Conservation (phyloP, 768 basidiomycete species). For the Suillus variegatus region DNA sequence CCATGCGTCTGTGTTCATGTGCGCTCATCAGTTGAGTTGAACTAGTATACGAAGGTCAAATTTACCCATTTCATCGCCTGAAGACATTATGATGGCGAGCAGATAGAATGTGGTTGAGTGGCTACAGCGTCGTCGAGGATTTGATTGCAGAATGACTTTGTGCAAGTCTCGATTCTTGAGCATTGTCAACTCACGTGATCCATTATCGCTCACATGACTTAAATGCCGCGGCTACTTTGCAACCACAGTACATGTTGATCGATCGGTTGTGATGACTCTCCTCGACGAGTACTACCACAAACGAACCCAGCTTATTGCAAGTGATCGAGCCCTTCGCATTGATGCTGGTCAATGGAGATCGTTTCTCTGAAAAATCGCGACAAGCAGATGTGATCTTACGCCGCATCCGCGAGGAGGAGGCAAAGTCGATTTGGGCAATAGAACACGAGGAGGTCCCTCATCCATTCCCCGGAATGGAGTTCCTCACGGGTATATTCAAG, state of each 20-base stretch:
- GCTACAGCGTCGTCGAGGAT: neutral
- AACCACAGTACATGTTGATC: neutral
- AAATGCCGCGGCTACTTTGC: neutral
- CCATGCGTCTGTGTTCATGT: neutral
- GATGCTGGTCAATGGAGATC: conserved; percentile 31
- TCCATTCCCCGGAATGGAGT: conserved; percentile 79
- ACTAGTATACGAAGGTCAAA: conserved; percentile 1
- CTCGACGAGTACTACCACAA: conserved; percentile 25
- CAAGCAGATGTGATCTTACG: conserved; percentile 61
- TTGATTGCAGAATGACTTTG: neutral
- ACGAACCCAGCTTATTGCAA: conserved; percentile 31
- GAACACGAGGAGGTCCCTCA: conserved; percentile 56
- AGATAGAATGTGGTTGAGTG: neutral
- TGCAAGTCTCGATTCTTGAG: neutral
- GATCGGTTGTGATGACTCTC: conserved; percentile 6
- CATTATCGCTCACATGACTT: conserved; percentile 14
- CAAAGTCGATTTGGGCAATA: conserved; percentile 56
- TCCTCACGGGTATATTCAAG: conserved; percentile 56
- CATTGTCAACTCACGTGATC: conserved; percentile 10
- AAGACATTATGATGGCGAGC: conserved; percentile 23
- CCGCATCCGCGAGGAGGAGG: conserved; percentile 55
- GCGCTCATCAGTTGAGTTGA: conserved; percentile 7
- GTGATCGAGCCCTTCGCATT: conserved; percentile 53
- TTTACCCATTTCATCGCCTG: conserved; percentile 35
- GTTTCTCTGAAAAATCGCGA: conserved; percentile 20